Percentiles rank a stretch among this genome's conserved stretches.
Conservation (phyloP, 768 basidiomycete genomes). For the Termitomyces sp. region DNA sequence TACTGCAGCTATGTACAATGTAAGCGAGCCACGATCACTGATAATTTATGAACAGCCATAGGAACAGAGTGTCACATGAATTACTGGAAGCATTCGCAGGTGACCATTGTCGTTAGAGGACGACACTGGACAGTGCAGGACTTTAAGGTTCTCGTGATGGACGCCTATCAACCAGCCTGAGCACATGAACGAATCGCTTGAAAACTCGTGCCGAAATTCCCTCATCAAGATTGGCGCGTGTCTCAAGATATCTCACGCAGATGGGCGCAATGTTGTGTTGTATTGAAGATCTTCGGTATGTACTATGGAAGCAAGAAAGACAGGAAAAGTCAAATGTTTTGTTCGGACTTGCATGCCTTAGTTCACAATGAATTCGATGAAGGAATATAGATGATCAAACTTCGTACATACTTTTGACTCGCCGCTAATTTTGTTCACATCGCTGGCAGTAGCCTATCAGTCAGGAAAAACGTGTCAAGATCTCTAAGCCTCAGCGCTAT, state of each 20-base stretch:
- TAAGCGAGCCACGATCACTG: no score
- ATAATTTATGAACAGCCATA: no score
- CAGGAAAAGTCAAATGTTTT: neutral
- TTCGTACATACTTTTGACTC: no score
- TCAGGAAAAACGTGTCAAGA: neutral
- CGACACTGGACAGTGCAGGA: no score
- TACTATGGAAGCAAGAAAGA: neutral
- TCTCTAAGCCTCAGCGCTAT: no score
- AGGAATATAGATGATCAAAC: neutral
- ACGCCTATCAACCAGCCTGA: neutral
- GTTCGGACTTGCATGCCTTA: neutral
- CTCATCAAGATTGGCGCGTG: neutral
- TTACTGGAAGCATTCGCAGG: no score
- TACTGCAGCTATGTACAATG: no score
- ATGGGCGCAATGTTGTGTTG: neutral
- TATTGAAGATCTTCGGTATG: neutral
- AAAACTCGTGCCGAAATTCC: neutral
- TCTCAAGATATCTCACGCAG: neutral
- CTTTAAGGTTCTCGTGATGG: no score
- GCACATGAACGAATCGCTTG: neutral
- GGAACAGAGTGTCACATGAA: no score
- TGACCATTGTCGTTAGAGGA: no score
- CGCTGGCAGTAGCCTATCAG: neutral
- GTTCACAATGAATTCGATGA: neutral
- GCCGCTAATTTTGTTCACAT: no score